These are phyloP conservation scores for Austroboletus niveus DNA, from an alignment of 1,284 basidiomycete species.

Conservation along the genomic window DNA sequence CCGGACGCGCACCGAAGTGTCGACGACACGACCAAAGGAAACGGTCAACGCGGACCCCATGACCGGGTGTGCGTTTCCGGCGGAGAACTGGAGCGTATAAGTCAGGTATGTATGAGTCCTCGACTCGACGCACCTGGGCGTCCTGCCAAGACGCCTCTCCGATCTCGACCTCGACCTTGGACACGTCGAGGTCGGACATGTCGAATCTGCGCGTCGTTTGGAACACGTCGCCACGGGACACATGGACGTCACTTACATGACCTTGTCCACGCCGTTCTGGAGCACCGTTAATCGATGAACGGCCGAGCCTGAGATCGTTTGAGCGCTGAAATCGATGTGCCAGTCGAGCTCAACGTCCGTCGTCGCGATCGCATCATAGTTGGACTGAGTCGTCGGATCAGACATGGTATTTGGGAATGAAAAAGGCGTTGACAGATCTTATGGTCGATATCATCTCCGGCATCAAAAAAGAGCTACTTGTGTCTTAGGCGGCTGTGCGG, in stretches of 20 bases:
- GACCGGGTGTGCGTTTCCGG: conserved; percentile 57
- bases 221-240: neutral
- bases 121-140: conserved; percentile 2
- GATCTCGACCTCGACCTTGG: conserved; percentile 46
- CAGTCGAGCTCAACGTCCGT: conserved; percentile 78
- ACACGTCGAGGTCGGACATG: conserved; percentile 71
- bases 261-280: conserved; percentile 57
- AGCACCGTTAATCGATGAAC: conserved; percentile 64
- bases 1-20: conserved; percentile 36
- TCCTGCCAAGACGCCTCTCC: conserved; percentile 34
- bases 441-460: no score
- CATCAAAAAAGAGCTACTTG: no score
- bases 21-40: conserved; percentile 41
- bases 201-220: conserved; percentile 58
- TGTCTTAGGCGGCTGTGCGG: no score
- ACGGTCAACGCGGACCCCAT: conserved; percentile 73
- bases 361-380: conserved; percentile 70
- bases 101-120: no score
- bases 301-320: conserved; percentile 72
- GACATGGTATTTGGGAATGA: conserved; percentile 4
- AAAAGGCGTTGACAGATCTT: no score
- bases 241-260: conserved; percentile 46
- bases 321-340: conserved; percentile 74
- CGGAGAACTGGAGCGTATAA: conserved; percentile 40
- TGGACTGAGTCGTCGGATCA: conserved; percentile 80